Percentiles rank a stretch among this genome's conserved stretches.
Conservation (phyloP, 495 filamentous ascomycete genomes). For the Elaphomyces granulatus region DNA sequence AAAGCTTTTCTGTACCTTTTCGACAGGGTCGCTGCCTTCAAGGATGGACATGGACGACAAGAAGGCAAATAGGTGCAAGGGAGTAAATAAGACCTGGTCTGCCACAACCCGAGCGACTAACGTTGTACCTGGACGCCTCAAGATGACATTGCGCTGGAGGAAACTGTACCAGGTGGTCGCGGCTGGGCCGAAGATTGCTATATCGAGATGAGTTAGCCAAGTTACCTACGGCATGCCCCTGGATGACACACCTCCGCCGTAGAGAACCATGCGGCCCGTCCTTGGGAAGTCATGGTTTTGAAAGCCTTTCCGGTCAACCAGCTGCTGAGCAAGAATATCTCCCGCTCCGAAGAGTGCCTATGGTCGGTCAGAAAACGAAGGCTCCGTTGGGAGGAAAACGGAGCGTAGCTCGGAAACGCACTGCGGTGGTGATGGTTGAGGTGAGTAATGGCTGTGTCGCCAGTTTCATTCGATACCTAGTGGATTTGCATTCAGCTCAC, state of each 20-base stretch:
- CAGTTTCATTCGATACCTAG: conserved; percentile 79
- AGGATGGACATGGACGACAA: conserved; percentile 74
- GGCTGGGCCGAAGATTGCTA: conserved; percentile 80
- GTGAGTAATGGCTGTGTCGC: conserved; percentile 73
- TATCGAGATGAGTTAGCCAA: conserved; percentile 7
- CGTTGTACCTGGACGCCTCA: conserved; percentile 50
- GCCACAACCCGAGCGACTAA: conserved; percentile 65
- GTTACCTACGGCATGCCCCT: neutral
- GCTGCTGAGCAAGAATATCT: conserved; percentile 85
- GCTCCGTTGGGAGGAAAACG: too few species aligned
- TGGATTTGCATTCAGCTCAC: conserved; percentile 7
- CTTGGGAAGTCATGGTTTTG: conserved; percentile 67
- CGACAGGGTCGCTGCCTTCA: conserved; percentile 56
- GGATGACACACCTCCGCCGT: conserved; percentile 60
- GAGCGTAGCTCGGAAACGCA: conserved; percentile 22
- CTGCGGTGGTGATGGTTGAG: conserved; percentile 70
- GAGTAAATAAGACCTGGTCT: conserved; percentile 82
- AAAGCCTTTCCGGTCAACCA: conserved; percentile 67
- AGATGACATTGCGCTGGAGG: conserved; percentile 52
- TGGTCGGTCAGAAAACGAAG: neutral
- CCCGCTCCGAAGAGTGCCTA: conserved; percentile 81
- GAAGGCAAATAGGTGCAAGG: conserved; percentile 68
- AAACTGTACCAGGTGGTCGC: conserved; percentile 83
- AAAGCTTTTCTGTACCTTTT: conserved; percentile 61
- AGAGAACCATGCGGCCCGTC: conserved; percentile 80